A percentile compares a stretch with the other conserved stretches of the same genome.
phyloP scores from a whole-genome alignment of 148 eudicot species.

The Spergularia marina region DNA sequence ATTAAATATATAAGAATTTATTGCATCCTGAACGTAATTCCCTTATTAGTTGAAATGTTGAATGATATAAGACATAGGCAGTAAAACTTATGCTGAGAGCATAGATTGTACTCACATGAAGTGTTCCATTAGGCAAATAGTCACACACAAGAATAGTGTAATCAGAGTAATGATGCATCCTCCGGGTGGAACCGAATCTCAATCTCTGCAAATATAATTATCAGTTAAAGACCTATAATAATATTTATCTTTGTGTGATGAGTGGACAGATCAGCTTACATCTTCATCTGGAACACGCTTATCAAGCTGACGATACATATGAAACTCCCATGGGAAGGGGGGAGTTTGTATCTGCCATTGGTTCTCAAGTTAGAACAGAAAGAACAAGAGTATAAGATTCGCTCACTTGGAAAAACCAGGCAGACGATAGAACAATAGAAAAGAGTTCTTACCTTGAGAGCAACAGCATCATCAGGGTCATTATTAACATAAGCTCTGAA shows the following conservation, averaged over 20 bases:
- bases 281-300: slow-evolving; percentile 49
- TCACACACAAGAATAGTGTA: slow-evolving; percentile 84
- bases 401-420: neutral
- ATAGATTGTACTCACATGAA: slow-evolving; percentile 55
- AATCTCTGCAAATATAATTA: slow-evolving; percentile 51
- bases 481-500: slow-evolving; percentile 66
- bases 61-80: neutral
- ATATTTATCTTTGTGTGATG: neutral
- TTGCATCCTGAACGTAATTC: slow-evolving; percentile 70
- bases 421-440: slow-evolving; percentile 1
- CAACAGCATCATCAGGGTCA: slow-evolving; percentile 74
- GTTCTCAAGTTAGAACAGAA: slow-evolving; percentile 22
- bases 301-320: slow-evolving; percentile 94
- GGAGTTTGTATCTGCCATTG: slow-evolving; percentile 80
- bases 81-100: slow-evolving; percentile 18
- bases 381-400: neutral
- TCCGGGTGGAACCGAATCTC: slow-evolving; percentile 74
- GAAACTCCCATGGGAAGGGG: slow-evolving; percentile 93
- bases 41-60: slow-evolving; percentile 22
- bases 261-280: slow-evolving; percentile 43
- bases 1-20: slow-evolving; percentile 65
- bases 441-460: slow-evolving; percentile 59
- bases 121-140: slow-evolving; percentile 80
- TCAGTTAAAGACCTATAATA: slow-evolving; percentile 16
- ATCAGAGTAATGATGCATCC: slow-evolving; percentile 80